Evolutionary conservation across 2,329 filamentous ascomycete species (phyloP), one percentile per base, ranked within the genome.

Genomic region (Ascochyta koolunga): DNA sequence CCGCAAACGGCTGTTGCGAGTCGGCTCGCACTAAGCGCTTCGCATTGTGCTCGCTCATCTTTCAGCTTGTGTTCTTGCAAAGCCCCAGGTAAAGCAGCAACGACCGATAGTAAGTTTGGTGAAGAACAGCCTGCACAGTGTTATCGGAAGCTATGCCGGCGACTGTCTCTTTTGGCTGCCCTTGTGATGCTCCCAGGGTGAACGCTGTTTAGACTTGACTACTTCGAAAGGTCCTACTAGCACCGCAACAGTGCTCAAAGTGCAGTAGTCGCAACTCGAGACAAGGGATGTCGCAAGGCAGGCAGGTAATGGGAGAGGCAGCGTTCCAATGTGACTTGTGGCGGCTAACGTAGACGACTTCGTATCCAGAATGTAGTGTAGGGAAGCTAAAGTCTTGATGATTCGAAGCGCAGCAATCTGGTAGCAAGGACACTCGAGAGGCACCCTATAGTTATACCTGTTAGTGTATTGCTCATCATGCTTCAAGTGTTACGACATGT

Each of bases 401-500:
- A 22, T 36, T 29, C 44, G 21, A 49, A 18, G 6, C 61, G 57
- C 35, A 18, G 27, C 33, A n/a, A 25, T 19, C 19, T 16, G 21
- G 29, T 18, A 18, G 33, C 50, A 50, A 55, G 13, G 54, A 68
- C 59, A 56, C 60, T 66, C 61, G 63, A 61, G 52, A 48, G 42
- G 33, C 42, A 57, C 40, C 27, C 48, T 65, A 52, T 63, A 62
- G 60, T 62, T 64, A 66, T 68, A 67, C 61, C 61, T 64, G 58
- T 56, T 59, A 66, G 67, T 67, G 57, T 68, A 67, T 67, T 56
- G 60, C 54, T 54, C 57, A 56, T 63, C 61, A 65, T 68, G 45
- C 51, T 67, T 61, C 54, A 52, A 60, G 71, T 73, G 60, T 48
- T 65, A 72, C 70, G 40, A 61, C 66, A 70, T 68, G 50, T 59